These are phyloP conservation scores for Ascochyta pisi DNA, from an alignment of 2,329 filamentous ascomycete genomes.

Conservation along the genomic window DNA sequence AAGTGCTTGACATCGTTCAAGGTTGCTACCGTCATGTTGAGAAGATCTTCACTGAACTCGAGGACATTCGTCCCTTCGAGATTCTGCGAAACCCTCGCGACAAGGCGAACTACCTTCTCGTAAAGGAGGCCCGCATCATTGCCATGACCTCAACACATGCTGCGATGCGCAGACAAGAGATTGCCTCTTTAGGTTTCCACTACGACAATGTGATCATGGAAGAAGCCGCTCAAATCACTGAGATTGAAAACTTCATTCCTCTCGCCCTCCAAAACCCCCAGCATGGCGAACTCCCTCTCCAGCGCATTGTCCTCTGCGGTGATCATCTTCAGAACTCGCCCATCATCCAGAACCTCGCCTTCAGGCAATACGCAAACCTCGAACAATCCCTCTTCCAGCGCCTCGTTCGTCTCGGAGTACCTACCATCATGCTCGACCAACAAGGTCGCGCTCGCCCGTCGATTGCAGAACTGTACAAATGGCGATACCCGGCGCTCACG, in stretches of 20 bases:
- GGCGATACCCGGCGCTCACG: constrained; percentile 84
- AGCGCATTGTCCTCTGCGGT: constrained; percentile 89
- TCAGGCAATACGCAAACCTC: constrained; percentile 92
- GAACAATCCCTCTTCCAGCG: constrained; percentile 95
- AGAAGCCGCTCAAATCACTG: constrained; percentile 96
- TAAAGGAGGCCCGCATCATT: constrained; percentile 95
- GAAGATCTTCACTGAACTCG: constrained; percentile 89
- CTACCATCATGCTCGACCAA: constrained; percentile 85
- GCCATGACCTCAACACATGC: constrained; percentile 99
- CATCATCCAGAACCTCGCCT: constrained; percentile 91
- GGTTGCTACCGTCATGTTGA: constrained; percentile 89
- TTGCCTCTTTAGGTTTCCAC: constrained; percentile 88
- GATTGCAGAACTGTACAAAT: constrained; percentile 88
- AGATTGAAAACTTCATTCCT: constrained; percentile 96
- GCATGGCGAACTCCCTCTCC: constrained; percentile 75
- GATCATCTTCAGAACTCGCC: constrained; percentile 98
- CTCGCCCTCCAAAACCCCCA: constrained; percentile 86
- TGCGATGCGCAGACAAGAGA: constrained; percentile 90
- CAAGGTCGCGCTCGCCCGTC: constrained; percentile 89
- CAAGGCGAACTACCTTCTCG: constrained; percentile 93
- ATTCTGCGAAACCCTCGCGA: constrained; percentile 87
- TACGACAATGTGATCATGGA: constrained; percentile 99
- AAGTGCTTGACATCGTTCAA: constrained; percentile 75
- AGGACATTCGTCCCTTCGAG: constrained; percentile 94
- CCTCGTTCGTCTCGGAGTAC: constrained; percentile 89